These are phyloP conservation scores for Saccharomycopsis hybrid DNA, from an alignment of 1,139 yeast genomes.

Conservation along the genomic window DNA sequence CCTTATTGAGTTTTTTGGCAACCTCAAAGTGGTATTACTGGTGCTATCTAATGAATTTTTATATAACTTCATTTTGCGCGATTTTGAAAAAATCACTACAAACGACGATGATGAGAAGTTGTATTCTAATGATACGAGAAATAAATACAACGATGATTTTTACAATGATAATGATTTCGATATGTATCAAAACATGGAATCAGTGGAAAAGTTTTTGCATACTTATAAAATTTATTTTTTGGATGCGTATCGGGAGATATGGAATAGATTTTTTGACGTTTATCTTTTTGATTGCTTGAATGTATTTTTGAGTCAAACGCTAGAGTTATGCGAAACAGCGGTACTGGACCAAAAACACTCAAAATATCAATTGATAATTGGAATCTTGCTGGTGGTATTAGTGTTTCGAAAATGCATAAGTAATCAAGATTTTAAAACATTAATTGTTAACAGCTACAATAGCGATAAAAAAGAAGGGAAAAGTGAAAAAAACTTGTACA, in stretches of 20 bases:
- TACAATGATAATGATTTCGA: slow-evolving; percentile 7
- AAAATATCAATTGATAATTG: no score
- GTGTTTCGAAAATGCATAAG: background rate
- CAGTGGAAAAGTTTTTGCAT: background rate
- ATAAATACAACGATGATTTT: background rate
- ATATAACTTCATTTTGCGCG: background rate
- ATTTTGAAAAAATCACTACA: background rate
- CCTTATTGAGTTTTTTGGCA: no score
- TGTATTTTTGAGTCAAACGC: slow-evolving; percentile 1
- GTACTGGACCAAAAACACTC: no score
- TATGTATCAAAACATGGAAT: slow-evolving; percentile 3
- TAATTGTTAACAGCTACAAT: no score
- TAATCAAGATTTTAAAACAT: background rate
- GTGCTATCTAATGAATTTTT: background rate
- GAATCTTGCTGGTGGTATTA: background rate
- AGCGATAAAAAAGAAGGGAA: no score
- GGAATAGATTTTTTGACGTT: slow-evolving; percentile 1
- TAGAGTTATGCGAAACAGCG: no score
- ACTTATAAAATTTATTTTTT: slow-evolving; percentile 2
- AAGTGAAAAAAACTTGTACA: no score
- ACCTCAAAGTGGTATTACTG: background rate
- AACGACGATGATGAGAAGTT: no score
- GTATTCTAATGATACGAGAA: background rate
- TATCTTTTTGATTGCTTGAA: background rate
- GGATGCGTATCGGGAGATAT: slow-evolving; percentile 3